Evolutionary conservation across 352 stramenopile species (phyloP).

Genomic region (Phytophthora syringae): DNA sequence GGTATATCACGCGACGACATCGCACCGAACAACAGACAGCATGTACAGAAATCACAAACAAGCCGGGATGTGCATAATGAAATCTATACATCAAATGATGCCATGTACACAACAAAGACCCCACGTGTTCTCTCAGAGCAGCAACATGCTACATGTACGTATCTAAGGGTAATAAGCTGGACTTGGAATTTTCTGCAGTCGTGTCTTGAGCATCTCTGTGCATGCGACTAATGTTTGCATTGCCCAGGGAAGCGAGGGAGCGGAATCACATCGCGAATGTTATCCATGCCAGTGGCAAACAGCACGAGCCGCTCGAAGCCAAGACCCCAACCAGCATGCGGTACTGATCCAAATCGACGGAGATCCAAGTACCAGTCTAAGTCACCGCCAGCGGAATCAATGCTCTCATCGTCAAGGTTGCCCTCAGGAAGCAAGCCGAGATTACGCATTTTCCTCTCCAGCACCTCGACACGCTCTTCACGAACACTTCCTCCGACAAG

Average conservation of each 20-base stretch:
- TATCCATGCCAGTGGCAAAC: conserved; percentile 98
- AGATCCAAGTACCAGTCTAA: conserved; percentile 99
- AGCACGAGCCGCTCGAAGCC: conserved; percentile 98
- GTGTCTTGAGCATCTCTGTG: no score
- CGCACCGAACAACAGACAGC: conserved; percentile 15
- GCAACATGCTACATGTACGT: no score
- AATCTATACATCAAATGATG: conserved; percentile 18
- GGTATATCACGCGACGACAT: conserved; percentile 17
- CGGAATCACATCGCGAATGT: conserved; percentile 98
- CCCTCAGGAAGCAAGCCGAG: conserved; percentile 53
- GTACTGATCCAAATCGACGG: conserved; percentile 96
- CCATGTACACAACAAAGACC: conserved; percentile 30
- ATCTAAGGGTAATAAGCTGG: not conserved
- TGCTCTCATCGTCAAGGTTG: conserved; percentile 73
- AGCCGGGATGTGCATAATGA: conserved; percentile 38
- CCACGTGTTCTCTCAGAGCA: conserved; percentile 17
- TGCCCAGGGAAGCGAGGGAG: conserved; percentile 96
- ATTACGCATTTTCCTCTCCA: conserved; percentile 78
- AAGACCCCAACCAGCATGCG: conserved; percentile 97
- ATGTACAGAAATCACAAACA: conserved; percentile 45
- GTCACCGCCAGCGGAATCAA: conserved; percentile 41
- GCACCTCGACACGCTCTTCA: conserved; percentile 93
- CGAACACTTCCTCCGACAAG: conserved; percentile 97
- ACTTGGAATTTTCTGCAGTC: conserved; percentile 4
- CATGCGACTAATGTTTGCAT: conserved; percentile 65